Percentiles rank a stretch among this genome's conserved stretches.
phyloP scores from a whole-genome alignment of 768 basidiomycete species.

The Trametes cingulata region DNA sequence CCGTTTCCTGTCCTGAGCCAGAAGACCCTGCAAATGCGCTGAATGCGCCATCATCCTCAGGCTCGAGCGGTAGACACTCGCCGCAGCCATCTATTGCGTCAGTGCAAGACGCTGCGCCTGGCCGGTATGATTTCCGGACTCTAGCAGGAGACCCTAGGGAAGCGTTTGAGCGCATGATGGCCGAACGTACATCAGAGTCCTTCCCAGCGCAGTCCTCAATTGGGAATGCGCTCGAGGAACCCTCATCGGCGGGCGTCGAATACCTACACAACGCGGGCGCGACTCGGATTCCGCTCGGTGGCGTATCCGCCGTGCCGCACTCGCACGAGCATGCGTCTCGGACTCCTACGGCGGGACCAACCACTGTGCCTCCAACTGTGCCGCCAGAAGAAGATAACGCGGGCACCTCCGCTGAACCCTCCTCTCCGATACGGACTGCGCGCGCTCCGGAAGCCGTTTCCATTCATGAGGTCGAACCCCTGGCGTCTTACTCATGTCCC shows the following conservation, averaged over 20 bases:
- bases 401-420: not conserved
- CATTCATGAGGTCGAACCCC: constrained; percentile 31
- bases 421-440: not conserved
- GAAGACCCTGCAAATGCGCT: no score
- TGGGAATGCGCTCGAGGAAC: not conserved
- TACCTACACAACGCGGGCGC: no score
- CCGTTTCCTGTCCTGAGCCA: no score
- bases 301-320: no score
- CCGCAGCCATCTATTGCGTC: no score
- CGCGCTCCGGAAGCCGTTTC: not conserved
- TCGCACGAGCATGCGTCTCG: no score
- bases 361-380: no score
- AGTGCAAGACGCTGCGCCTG: not conserved
- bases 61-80: no score
- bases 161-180: constrained; percentile 1
- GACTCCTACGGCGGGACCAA: no score
- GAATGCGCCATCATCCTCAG: no score
- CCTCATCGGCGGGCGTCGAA: not conserved
- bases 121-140: not conserved
- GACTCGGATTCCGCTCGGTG: no score
- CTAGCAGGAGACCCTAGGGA: not conserved
- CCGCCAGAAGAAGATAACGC: no score
- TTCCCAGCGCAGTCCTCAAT: not conserved
- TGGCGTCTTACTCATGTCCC: constrained; percentile 73
- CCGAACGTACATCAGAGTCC: not conserved